Percentiles rank a stretch among this genome's conserved stretches.
These are phyloP conservation scores for Umbellularia californica DNA, from an alignment of 164 flowering plant genomes.

Conservation along the genomic window DNA sequence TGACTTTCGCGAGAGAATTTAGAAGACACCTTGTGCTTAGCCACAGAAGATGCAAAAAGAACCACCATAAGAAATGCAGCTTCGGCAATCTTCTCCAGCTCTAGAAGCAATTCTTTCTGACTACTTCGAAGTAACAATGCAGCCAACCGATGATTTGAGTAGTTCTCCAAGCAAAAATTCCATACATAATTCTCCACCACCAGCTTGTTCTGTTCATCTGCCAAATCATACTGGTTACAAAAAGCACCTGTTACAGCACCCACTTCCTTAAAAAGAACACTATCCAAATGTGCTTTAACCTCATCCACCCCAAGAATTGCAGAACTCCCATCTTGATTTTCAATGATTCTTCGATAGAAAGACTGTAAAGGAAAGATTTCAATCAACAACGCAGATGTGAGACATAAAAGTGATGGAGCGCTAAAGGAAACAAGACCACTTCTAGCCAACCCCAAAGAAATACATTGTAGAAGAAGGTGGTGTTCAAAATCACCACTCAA, in stretches of 20 bases:
- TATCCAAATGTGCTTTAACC: slow-evolving; percentile 49
- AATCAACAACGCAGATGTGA: slow-evolving; percentile 52
- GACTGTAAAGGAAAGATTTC: slow-evolving; percentile 64
- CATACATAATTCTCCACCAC: slow-evolving; percentile 70
- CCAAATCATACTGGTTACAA: slow-evolving; percentile 69
- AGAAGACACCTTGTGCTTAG: slow-evolving; percentile 52
- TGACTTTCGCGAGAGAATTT: slow-evolving; percentile 37
- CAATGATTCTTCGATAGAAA: slow-evolving; percentile 33
- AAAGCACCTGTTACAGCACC: slow-evolving; percentile 69
- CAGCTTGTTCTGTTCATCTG: slow-evolving; percentile 50
- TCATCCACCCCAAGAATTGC: slow-evolving; percentile 16
- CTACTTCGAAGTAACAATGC: slow-evolving; percentile 43
- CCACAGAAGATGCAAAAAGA: slow-evolving; percentile 72
- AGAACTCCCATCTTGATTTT: slow-evolving; percentile 13
- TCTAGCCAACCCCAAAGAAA: slow-evolving; percentile 66
- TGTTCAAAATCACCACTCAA: slow-evolving; percentile 16
- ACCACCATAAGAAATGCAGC: slow-evolving; percentile 93
- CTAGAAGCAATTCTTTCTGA: slow-evolving; percentile 41
- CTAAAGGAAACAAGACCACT: slow-evolving; percentile 45
- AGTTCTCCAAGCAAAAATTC: slow-evolving; percentile 62
- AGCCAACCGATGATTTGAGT: slow-evolving; percentile 48
- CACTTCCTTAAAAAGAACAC: slow-evolving; percentile 72
- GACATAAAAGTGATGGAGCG: slow-evolving; percentile 45
- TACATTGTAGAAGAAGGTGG: slow-evolving; percentile 51
- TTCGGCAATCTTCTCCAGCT: slow-evolving; percentile 85